phyloP scores from a whole-genome alignment of 2,329 filamentous ascomycete genomes.

The Aureobasidium sp. region DNA sequence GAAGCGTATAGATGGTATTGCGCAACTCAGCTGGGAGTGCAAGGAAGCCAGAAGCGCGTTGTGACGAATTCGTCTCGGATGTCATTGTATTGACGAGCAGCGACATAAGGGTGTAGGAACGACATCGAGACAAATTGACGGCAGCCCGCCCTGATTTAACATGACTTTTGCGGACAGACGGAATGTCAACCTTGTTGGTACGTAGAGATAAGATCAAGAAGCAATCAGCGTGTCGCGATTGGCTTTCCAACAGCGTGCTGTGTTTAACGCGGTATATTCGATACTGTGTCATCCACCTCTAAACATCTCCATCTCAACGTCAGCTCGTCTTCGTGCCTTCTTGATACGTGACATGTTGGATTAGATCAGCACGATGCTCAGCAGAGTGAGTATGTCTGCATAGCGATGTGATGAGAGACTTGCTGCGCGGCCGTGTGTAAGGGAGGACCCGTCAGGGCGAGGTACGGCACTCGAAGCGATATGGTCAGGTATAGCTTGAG shows the following conservation, averaged over 20 bases:
- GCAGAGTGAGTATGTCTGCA: too few species aligned
- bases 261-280: neutral
- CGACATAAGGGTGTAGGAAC: neutral
- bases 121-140: neutral
- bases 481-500: too few species aligned
- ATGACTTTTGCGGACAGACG: neutral
- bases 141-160: neutral
- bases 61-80: neutral
- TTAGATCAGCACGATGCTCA: too few species aligned
- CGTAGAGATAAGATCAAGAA: neutral
- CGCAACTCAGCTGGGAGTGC: constrained; percentile 51
- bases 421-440: neutral
- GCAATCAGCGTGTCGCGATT: neutral
- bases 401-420: neutral
- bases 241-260: neutral
- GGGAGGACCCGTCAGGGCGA: neutral
- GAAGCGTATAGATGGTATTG: constrained; percentile 45
- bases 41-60: constrained; percentile 27
- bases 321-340: neutral
- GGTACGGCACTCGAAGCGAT: neutral
- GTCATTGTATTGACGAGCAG: neutral
- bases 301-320: neutral
- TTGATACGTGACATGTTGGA: too few species aligned
- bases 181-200: neutral
- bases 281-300: neutral